Conservation (phyloP, 176 grass and related monocot genomes). For the Musa itinerans region DNA sequence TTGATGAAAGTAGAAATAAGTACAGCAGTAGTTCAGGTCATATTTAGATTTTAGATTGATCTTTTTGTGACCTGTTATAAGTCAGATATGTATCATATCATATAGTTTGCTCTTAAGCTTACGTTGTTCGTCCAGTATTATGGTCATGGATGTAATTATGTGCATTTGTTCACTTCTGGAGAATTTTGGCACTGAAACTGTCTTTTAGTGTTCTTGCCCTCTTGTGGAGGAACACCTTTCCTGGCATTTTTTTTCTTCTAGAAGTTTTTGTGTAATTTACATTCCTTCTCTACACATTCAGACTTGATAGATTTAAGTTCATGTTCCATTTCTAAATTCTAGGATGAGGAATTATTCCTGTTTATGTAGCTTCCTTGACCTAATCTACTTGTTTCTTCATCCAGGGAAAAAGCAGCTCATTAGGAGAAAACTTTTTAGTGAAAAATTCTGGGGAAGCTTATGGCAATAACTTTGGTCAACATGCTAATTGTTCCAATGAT, state of each 20-base stretch:
- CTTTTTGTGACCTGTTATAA: too few relatives aligned
- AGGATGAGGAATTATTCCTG: too few relatives aligned
- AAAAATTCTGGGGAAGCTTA: constrained; percentile 24
- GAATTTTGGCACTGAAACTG: not conserved
- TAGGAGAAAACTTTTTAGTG: constrained; percentile 61
- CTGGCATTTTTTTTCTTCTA: not conserved
- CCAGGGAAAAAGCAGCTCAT: constrained; percentile 60
- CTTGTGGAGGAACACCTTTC: too few relatives aligned
- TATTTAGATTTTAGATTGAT: too few relatives aligned
- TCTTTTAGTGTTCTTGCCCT: too few relatives aligned
- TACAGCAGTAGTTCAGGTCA: not conserved
- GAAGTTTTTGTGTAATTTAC: not conserved
- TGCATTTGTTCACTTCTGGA: not conserved
- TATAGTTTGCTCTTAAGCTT: not conserved
- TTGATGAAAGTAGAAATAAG: not conserved
- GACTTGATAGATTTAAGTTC: not conserved
- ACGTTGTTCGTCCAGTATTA: not conserved
- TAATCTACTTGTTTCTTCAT: constrained; percentile 8
- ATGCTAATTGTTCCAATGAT: constrained; percentile 28
- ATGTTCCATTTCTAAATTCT: not conserved
- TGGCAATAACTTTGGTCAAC: constrained; percentile 34
- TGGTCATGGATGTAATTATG: not conserved
- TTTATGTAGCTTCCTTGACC: not conserved
- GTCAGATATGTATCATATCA: too few relatives aligned
- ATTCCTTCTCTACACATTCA: not conserved